Evolutionary conservation across 345 rosid genomes (phyloP).

Genomic region (Erysimum cheiranthoides): DNA sequence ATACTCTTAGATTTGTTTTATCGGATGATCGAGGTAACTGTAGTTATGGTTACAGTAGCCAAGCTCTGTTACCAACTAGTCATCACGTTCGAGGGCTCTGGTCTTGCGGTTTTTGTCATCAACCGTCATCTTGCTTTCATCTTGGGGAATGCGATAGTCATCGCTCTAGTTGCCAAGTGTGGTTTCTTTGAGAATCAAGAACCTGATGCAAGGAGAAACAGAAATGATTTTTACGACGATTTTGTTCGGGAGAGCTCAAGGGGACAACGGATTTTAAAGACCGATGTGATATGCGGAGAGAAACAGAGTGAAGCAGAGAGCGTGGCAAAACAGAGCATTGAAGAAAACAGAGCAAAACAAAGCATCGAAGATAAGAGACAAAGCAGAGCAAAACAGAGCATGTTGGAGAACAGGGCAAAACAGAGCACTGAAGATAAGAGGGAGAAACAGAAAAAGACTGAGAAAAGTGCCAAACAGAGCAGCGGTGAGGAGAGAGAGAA

Average conservation of each 20-base stretch:
- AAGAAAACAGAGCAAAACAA: conserved; percentile 28
- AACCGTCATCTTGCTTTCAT: conserved; percentile 79
- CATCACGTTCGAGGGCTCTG: conserved; percentile 56
- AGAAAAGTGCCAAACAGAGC: conserved; percentile 16
- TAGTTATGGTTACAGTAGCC: conserved; percentile 61
- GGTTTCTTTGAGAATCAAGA: conserved; percentile 58
- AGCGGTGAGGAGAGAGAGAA: conserved; percentile 3
- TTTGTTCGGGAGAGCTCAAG: conserved; percentile 54
- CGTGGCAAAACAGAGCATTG: conserved; percentile 21
- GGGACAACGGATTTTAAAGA: conserved; percentile 26
- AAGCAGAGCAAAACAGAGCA: conserved; percentile 25
- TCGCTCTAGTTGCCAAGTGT: conserved; percentile 67
- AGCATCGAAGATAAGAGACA: conserved; percentile 16
- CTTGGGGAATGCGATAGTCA: conserved; percentile 70
- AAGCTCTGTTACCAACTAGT: conserved; percentile 63
- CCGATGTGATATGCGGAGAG: conserved; percentile 39
- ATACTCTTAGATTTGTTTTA: conserved; percentile 54
- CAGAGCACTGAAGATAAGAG: conserved; percentile 19
- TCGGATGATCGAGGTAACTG: conserved; percentile 61
- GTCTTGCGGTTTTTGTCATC: conserved; percentile 49
- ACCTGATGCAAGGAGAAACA: conserved; percentile 41
- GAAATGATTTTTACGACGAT: conserved; percentile 54
- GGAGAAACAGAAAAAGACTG: conserved; percentile 19
- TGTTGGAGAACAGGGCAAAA: conserved; percentile 11
- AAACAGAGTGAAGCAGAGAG: conserved; percentile 48